Evolutionary conservation across 2,329 filamentous ascomycete genomes (phyloP), one percentile per base, ranked within the genome.

Genomic region (Waltergamsia citrina): DNA sequence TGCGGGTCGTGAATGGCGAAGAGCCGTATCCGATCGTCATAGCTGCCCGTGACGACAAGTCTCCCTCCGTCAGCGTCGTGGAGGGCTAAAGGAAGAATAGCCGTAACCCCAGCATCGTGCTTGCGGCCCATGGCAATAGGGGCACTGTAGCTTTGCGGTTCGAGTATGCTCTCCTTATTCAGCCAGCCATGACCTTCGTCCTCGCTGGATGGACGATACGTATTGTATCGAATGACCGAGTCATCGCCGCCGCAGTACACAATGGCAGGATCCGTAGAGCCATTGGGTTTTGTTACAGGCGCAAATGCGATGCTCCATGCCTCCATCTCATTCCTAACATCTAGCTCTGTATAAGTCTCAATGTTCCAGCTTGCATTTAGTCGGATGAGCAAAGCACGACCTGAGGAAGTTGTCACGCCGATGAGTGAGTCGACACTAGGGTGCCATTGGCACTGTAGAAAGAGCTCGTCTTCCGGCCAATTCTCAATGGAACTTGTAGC

Each of bases 31-130:
- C 70, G 66, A 46, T 96, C 88, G 47, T 96, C 92, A 50, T 96
- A 98, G 50, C 85, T 93, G 4, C 92, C 92, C 0, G 88, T 95
- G 3, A 94, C 49, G 3, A 94, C 56, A 5, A 92, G 49, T 4
- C 67, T 63, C 2, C 66, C 64, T 4, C 62, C 60, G 7, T 69
- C 61, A 7, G 52, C 43, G 0, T 51, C 44, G 2, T 53, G 47
- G 3, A 62, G 15, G 2, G 67, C 50, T 3, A 94, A 59, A 0
- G 87, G 85, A 3, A 95, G 57, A 35, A 96, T 92, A 3, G 85
- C 77, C 0, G 88, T 94, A 1, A 96, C 83, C 9, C 92, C 90
- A 2, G 87, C 86, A n/a, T 67, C 65, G 48, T 94, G 86, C 19
- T 46, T 41, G n/a, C 53, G 51, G 40, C 67, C 78, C 19, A 61